Evolutionary conservation across 805 yeast species (phyloP), one percentile per base, ranked within the genome.

Genomic region (Maudiozyma bulderi): DNA sequence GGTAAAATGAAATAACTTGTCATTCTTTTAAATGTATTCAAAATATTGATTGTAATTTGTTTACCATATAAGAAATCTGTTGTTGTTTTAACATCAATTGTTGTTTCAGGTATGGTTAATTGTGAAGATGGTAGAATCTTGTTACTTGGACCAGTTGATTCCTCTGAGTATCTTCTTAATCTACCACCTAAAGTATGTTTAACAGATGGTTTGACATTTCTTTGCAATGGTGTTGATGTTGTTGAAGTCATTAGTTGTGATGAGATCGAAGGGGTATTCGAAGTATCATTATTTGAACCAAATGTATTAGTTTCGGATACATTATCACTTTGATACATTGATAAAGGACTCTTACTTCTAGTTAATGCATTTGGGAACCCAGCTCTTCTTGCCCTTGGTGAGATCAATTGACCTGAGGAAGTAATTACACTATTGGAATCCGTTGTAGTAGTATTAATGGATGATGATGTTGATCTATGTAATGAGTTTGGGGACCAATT

Each of bases 11-110:
- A 60, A 40, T 55, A 58, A 29, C 55, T 55, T 4, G 60, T 54
- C 51, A 60, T 52, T 32, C 61, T 53, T 43, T 60, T 58, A 48
- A 62, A 64, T 11, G 63, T 63, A 33, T 59, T 60, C 42, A 65
- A 59, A 6, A 64, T 61, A 43, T 64, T 65, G 14, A 61, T 52
- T 55, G 64, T 53, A 8, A 61, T 57, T 26, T 54, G 56, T 49
- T 62, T 58, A 3, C 67, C 65, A 42, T 53, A 46, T 11, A 43
- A 13, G 5, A 34, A 29, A 6, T 44, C 42, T 13, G 38, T 37
- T 28, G 14, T 29, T 6, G 31, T 38, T 20, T 41, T 44, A 6
- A 32, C 11, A 33, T 43, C 33, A 15, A 39, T 32, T 10, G 5
- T 30, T 13, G 30, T n/a, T 8, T 26, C 43, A 8, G 32, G 20